Evolutionary conservation across 192 early-diverging fungal genomes (phyloP), one percentile per base, ranked within the genome.

Genomic region (Rhizophagus prolifer): DNA sequence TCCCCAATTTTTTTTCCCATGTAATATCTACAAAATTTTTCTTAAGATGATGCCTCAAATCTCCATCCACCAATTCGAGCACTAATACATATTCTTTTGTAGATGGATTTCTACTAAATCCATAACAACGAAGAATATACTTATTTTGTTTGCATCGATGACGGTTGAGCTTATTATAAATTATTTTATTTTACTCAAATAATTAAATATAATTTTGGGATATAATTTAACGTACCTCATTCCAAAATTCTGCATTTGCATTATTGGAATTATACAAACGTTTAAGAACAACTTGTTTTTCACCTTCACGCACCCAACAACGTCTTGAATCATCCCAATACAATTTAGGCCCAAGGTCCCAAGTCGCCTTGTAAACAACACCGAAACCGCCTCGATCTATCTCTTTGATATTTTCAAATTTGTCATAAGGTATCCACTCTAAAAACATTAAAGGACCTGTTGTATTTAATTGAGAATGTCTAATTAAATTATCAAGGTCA

Each of bases 381-480:
- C 71, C 71, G 23, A 73, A 73, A 59, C 71, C 71, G 8, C 71
- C 71, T 59, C 36, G 28, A 21, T 31, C 47, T 3, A 73, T 60
- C 19, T 73, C 71, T 36, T 59, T 73, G 16, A 73, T 34, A 13
- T 60, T n/a, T 36, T 59, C 71, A 21, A 73, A 73, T 44, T 60
- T 73, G 34, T 73, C 71, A 60, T 73, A 73, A 36, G 71, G 71
- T 59, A 73, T 73, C 71, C 71, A 73, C 38, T 73, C 71, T 21
- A 73, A 73, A 12, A 73, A 73, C 31, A 9, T 73, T n/a, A 36
- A 41, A 31, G 71, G 54, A 60, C 14, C 54, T 4, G 54, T 59
- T 23, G 30, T n/a, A 73, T 73, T 58, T 73, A 73, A 59, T 60
- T 73, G 71, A 59, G 71, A 59, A 30, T 73, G 19, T 60, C 34